Percentiles rank a stretch among this genome's conserved stretches.
phyloP scores from a whole-genome alignment of 305 asterid species.

The Solanum hybrid region DNA sequence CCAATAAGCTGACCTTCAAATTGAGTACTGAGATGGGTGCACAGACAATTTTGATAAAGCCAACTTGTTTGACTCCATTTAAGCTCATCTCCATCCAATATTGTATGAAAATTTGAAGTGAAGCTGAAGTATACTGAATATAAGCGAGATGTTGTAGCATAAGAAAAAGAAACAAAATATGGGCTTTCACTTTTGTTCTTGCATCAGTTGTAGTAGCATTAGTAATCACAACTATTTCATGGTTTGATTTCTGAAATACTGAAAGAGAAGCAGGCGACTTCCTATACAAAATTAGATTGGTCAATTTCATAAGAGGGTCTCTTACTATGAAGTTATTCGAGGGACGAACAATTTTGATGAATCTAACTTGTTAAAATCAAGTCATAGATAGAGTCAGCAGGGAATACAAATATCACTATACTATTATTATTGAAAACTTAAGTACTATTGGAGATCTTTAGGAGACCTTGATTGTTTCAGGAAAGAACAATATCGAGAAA shows the following conservation, averaged over 20 bases:
- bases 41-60: neutral
- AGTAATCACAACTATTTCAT: neutral
- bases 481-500: neutral
- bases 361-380: neutral
- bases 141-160: neutral
- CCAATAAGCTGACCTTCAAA: slow-evolving; percentile 57
- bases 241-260: neutral
- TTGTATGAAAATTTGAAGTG: neutral
- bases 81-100: neutral
- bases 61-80: neutral
- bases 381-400: neutral
- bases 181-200: neutral
- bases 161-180: neutral
- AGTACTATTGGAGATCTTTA: neutral
- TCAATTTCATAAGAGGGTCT: neutral
- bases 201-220: neutral
- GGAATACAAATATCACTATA: neutral
- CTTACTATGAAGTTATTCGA: neutral
- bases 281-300: neutral
- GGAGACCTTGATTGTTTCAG: neutral
- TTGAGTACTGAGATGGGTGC: slow-evolving; percentile 52
- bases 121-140: neutral
- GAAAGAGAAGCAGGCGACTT: neutral
- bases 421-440: too few species aligned
- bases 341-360: neutral